These are phyloP conservation scores for Neoboletus magnificus DNA, from an alignment of 768 basidiomycete species.

Conservation along the genomic window DNA sequence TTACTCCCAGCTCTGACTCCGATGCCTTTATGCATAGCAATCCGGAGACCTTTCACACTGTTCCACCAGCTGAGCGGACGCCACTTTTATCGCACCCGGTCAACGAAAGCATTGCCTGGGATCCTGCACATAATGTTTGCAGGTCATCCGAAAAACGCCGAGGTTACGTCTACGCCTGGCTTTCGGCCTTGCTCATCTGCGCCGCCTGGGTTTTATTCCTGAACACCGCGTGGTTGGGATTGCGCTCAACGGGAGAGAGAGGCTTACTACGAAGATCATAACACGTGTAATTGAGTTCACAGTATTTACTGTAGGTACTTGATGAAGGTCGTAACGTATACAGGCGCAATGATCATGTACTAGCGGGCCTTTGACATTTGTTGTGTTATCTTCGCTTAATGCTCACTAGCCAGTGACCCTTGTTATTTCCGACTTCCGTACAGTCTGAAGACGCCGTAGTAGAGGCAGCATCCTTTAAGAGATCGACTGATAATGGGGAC, in stretches of 20 bases:
- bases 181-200: conserved; percentile 43
- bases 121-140: conserved; percentile 13
- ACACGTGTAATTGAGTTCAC: background rate
- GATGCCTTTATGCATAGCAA: background rate
- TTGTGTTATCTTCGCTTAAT: conserved; percentile 17
- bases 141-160: conserved; percentile 40
- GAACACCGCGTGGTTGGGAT: conserved; percentile 53
- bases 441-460: conserved; percentile 31
- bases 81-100: conserved; percentile 11
- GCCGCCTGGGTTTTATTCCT: conserved; percentile 65
- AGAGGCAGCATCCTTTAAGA: conserved; percentile 24
- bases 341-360: background rate
- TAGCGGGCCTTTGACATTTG: background rate
- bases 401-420: conserved; percentile 33
- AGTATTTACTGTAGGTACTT: background rate
- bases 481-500: conserved; percentile 21
- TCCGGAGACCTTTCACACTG: background rate
- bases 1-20: background rate
- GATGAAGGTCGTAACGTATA: background rate
- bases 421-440: conserved; percentile 30
- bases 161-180: conserved; percentile 47
- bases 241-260: conserved; percentile 44
- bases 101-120: background rate
- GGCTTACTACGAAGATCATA: background rate
- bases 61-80: conserved; percentile 7